Conservation (phyloP, 2,329 filamentous ascomycete species). For the Stagonosporopsis rhizophila region DNA sequence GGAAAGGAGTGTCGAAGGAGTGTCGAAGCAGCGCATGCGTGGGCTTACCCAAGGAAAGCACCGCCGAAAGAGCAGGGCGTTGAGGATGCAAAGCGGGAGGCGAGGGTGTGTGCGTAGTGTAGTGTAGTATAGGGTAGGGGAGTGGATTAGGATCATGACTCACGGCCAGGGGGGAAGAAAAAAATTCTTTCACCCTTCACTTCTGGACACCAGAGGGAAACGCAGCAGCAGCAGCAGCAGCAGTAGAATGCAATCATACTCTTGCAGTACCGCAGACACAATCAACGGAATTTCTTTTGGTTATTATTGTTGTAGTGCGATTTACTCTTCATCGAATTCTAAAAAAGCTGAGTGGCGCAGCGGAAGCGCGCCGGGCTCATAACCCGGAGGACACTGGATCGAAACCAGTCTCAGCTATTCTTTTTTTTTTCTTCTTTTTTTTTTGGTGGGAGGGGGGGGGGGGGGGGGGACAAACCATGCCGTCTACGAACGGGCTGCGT, state of each 20-base stretch:
- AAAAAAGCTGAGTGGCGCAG: slow-evolving; percentile 37
- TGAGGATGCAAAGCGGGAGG: slow-evolving; percentile 4
- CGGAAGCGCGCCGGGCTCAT: slow-evolving; percentile 45
- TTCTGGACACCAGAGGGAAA: too few relatives aligned
- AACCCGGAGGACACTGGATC: slow-evolving; percentile 41
- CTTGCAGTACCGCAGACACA: too few relatives aligned
- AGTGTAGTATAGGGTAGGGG: not conserved
- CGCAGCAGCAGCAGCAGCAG: too few relatives aligned
- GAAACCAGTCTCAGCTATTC: slow-evolving; percentile 31
- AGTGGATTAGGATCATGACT: slow-evolving; percentile 1
- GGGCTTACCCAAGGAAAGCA: too few relatives aligned
- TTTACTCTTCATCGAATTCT: not conserved
- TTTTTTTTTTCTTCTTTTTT: slow-evolving; percentile 13
- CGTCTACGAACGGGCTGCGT: too few relatives aligned
- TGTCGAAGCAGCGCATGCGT: too few relatives aligned
- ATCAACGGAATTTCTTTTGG: too few relatives aligned
- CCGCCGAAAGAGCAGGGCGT: too few relatives aligned
- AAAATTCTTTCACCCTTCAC: slow-evolving; percentile 2
- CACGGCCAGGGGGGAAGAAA: not conserved
- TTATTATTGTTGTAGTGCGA: not conserved
- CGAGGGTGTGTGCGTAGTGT: slow-evolving; percentile 1
- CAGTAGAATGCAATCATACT: too few relatives aligned
- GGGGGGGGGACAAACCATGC: too few relatives aligned
- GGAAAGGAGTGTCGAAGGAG: not conserved
- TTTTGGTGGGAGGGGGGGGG: too few relatives aligned